Base-by-base conservation (phyloP, 2,329 filamentous ascomycete genomes). In the Aspergillus pseudonomiae region DNA sequence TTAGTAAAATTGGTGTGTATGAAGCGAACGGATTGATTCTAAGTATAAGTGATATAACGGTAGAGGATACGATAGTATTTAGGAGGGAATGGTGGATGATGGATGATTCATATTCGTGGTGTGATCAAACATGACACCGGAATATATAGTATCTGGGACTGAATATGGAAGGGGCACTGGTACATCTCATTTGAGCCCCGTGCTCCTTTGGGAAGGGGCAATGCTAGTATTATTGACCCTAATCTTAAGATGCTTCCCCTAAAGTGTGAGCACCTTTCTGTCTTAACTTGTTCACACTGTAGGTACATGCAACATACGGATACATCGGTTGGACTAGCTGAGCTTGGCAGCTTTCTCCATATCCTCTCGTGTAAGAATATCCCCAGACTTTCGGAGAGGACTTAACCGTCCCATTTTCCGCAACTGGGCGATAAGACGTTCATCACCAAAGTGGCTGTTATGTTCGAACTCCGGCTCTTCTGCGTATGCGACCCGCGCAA, bases 381-480 rank as follows among this genome's bases (percentile, higher is more conserved):
- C 85, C 0, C 82, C 83, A 10, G 82, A 79, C 65, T 79, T 82
- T 70, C 80, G 81, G 46, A 80, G 76, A 61, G 84, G 81, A 39
- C 81, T 81, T 70, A 91, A 73, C 67, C 86, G 76, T 2, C 88
- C 88, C 72, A 87, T 82, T 66, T 79, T 81, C 64, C 85, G 72
- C 66, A 91, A 70, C 56, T 82, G 78, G 48, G 74, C 79, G 69
- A 91, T 89, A 82, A 91, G 86, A 41, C 84, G 83, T 73, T 91
- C 89, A 68, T 91, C 89, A 0, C 88, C 88, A 71, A 88, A 85
- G 74, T 87, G 84, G 60, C 81, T 82, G 65, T 88, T 86, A 71
- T 87, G 87, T 80, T 96, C 92, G 76, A 97, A 96, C 74, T 93
- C 90, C 4, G 94, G 94, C 74, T 92, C 88, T 79, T 91, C 86